Evolutionary conservation across 805 yeast genomes (phyloP), one percentile per base, ranked within the genome.

Genomic region (Henningerozyma blattae): DNA sequence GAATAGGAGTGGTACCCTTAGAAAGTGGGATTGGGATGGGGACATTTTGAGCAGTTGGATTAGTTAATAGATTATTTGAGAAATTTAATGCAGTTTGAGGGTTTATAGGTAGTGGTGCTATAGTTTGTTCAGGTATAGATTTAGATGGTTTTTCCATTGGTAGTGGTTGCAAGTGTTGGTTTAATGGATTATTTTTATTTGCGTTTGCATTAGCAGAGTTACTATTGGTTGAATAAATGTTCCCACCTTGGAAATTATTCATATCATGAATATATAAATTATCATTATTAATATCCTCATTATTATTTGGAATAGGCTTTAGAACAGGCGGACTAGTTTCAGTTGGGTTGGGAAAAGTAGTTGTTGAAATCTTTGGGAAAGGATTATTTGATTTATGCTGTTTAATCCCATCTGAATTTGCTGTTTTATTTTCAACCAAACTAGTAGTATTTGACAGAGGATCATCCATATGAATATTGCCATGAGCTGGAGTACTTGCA

Each of bases 381-480:
- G 61, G 61, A 37, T 56, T 56, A 29, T 48, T 52, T 3, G 58
- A 45, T 41, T 56, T 56, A 39, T 54, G 53, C 32, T 52, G 57
- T 37, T 44, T 54, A 6, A 27, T 34, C 10, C 18, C 22, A 15
- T 34, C 40, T 6, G 37, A 24, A 25, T 34, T 28, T 8, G 33
- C 31, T 22, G 36, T 26, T 15, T 19, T 24, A 7, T 36, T 33
- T 4, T 17, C n/a, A 18, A n/a, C 17, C 15, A 30, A 5, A 8
- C 1, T 15, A 20, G 10, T 10, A n/a, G n/a, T n/a, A n/a, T n/a
- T n/a, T n/a, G n/a, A n/a, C n/a, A n/a, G n/a, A n/a, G n/a, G n/a
- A 10, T 24, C 27, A n/a, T 24, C 16, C 28, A 16, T 37, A 41
- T 4, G 39, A 25, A 14, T 32, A 24, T 12, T 15, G 18, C 27